Evolutionary conservation across 768 basidiomycete species (phyloP).

Genomic region (Pleurotus citrinopileatus): DNA sequence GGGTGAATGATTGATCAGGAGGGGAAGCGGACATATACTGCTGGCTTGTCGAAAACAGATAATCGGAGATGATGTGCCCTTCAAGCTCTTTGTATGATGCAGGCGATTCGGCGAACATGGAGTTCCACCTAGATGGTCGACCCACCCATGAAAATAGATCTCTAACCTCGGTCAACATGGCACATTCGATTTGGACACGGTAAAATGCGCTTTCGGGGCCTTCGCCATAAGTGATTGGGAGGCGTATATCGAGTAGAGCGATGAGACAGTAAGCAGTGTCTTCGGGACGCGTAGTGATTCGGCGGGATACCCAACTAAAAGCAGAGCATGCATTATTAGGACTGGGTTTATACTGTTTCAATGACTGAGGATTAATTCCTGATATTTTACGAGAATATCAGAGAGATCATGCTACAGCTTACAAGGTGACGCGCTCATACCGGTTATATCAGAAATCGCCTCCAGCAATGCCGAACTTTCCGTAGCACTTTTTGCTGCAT

Average conservation of each 20-base stretch:
- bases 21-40: not conserved
- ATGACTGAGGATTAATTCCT: not conserved
- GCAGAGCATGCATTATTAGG: slow-evolving; percentile 13
- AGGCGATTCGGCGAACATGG: not conserved
- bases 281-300: slow-evolving; percentile 22
- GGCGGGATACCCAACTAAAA: slow-evolving; percentile 23
- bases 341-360: slow-evolving; percentile 12
- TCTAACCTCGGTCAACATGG: not conserved
- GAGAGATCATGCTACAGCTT: not conserved
- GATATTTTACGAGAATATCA: not conserved
- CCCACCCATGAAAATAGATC: not conserved
- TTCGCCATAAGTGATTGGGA: slow-evolving; percentile 23
- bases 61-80: not conserved
- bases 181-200: slow-evolving; percentile 13
- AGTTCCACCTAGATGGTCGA: not conserved
- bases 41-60: not conserved
- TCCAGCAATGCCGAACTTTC: not conserved
- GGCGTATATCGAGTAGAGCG: slow-evolving; percentile 20
- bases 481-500: not conserved
- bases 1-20: not conserved
- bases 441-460: not conserved
- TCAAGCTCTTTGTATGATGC: not conserved
- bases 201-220: slow-evolving; percentile 19
- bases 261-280: slow-evolving; percentile 28
- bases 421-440: not conserved